Base-by-base conservation (phyloP, 352 stramenopile genomes). In the Pythium myriotylum region DNA sequence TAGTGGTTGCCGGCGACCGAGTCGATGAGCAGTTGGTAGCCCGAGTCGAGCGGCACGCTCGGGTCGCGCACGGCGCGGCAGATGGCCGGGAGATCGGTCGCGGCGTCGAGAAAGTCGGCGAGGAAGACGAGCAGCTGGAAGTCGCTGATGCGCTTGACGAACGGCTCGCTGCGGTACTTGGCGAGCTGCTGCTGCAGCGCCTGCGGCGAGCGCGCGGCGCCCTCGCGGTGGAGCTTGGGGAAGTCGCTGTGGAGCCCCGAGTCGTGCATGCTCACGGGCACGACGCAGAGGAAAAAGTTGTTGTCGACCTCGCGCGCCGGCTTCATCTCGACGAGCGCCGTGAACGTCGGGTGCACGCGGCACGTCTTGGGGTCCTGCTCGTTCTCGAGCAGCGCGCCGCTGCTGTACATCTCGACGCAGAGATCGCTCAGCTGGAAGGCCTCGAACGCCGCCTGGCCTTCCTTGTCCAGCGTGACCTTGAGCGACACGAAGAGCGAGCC, bases 321-420 rank as follows among this genome's bases (percentile, higher is more conserved):
- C 72, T 99, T 99, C 53, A 93, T 96, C 68, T 99, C 96, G 46
- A 99, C 94, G 57, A 99, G 92, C 32, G 96, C 97, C 17, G 97
- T 99, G 72, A 99, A 99, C 2, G 97, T 99, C 62, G 97, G 89
- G 64, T 91, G 90, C 6, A 99, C 83, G n/a, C 82, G 73, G 65
- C 92, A 98, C 53, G 81, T 80, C 76, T 94, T 96, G 5, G 92
- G 91, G 75, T 99, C 88, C 22, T 74, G 74, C 6, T 92, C 81
- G 64, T 94, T 86, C 51, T 97, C 81, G 42, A 96, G 68, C 32
- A 98, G 60, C 35, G 94, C 96, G 54, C 97, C 95, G 60, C 97
- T 92, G 20, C 94, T 95, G 37, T 98, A 98, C 97, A 99, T 99
- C 58, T 98, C 96, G 76, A 99, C 97, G 71, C 95, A 99, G 71